Base-by-base conservation (phyloP, 2,329 filamentous ascomycete genomes). In the Sporothrix pallida region DNA sequence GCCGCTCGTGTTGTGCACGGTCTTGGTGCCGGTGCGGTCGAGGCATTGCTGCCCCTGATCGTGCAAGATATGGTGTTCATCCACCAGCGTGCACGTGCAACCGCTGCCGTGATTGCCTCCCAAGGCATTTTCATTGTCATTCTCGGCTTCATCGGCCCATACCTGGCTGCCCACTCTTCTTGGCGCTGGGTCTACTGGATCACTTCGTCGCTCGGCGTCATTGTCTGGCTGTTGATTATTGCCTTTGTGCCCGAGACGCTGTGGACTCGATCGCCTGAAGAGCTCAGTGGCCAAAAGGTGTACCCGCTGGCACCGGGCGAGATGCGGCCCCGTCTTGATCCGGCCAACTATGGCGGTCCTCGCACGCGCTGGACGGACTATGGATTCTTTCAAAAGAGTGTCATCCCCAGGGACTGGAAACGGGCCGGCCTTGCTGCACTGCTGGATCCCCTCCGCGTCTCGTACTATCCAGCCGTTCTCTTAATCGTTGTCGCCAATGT, bases 11-110 rank as follows among this genome's bases (percentile, higher is more conserved):
- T 79, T 23, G 74, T 82, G 17, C 81, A 83, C 74, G 82, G 81
- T 0, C 77, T 83, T 12, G 82, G 81, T 2, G 81, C 81, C 0
- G 82, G 81, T 2, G 79, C 81, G 0, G 80, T 83, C 3, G 81
- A 83, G 75, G 81, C 81, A 0, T 74, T 83, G 52, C 79, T 83
- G 12, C 81, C 82, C 2, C 76, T 83, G 13, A 81, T 83, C 44
- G 79, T 83, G 0, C 81, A 83, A 77, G 81, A 83, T 54, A 79
- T 83, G 70, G 79, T 82, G 62, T 83, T 83, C 46, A 80, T 82
- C n/a, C 81, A 83, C 60, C 79, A 83, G 75, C 78, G 82, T 10
- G 62, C 62, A 1, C 65, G 67, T 2, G 74, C 74, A 2, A 75
- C 70, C 0, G 70, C 74, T 3, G 74, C 74, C 1, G 72, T 75